Evolutionary conservation across 208 protist genomes (phyloP).

Genomic region (Trypanosoma scelopori): DNA sequence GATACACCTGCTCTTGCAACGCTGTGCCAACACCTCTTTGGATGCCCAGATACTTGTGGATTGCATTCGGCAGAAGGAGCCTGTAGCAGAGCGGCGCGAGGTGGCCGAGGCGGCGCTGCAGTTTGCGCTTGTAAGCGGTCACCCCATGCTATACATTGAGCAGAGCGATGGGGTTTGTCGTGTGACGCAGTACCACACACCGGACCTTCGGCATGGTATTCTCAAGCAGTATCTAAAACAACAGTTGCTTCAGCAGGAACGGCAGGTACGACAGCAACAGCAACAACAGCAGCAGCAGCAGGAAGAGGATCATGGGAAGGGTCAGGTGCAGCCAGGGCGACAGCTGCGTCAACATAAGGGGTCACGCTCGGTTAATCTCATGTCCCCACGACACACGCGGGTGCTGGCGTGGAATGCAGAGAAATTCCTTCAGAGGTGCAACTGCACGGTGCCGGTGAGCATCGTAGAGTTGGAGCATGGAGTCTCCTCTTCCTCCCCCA

Average conservation of each 20-base stretch:
- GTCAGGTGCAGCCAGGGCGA: no score
- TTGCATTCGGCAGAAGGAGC: conserved; percentile 33
- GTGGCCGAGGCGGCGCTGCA: background rate
- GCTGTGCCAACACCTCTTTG: conserved; percentile 31
- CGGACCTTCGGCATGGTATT: conserved; percentile 19
- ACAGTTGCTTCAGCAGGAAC: background rate
- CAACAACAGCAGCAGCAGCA: background rate
- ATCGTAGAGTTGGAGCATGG: conserved; percentile 9
- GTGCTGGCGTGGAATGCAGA: conserved; percentile 10
- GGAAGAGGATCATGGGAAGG: background rate
- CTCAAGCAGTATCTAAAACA: conserved; percentile 4
- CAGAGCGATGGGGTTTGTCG: conserved; percentile 11
- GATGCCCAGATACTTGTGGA: conserved; percentile 37
- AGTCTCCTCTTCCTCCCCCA: background rate
- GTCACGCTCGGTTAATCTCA: background rate
- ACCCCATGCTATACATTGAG: conserved; percentile 20
- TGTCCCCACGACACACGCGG: background rate
- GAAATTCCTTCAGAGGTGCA: conserved; percentile 1
- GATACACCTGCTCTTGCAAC: conserved; percentile 36
- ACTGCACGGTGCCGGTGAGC: conserved; percentile 7
- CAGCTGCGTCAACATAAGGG: no score
- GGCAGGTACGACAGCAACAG: background rate
- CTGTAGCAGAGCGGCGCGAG: background rate
- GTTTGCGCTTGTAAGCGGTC: background rate
- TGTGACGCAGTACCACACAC: conserved; percentile 19